Evolutionary conservation across 2,329 filamentous ascomycete genomes (phyloP).

Genomic region (Penicillium rolfsii): DNA sequence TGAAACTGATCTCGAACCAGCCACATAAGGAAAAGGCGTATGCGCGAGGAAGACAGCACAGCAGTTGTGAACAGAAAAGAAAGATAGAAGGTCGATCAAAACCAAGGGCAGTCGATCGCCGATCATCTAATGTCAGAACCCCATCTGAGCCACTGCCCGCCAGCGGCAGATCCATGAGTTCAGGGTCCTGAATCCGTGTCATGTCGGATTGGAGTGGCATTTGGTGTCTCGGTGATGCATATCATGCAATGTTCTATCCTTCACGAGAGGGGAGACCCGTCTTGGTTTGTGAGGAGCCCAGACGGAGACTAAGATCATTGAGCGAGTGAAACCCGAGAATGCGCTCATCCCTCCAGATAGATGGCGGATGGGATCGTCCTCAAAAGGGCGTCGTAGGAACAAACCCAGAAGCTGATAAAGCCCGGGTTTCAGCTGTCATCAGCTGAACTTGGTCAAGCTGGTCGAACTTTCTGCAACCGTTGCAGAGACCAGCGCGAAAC

Average conservation of each 20-base stretch:
- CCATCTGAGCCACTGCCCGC: conserved; percentile 31
- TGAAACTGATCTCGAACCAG: conserved; percentile 4
- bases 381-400: background rate
- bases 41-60: conserved; percentile 18
- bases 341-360: background rate
- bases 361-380: background rate
- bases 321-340: conserved; percentile 5
- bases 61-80: conserved; percentile 4
- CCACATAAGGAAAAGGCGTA: conserved; percentile 15
- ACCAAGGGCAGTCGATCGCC: conserved; percentile 21
- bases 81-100: conserved; percentile 3
- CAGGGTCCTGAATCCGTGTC: conserved; percentile 11
- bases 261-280: conserved; percentile 21
- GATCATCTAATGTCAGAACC: conserved; percentile 22
- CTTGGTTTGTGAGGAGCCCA: conserved; percentile 5
- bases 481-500: background rate
- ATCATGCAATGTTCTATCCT: conserved; percentile 31
- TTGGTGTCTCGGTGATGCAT: background rate
- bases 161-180: conserved; percentile 31
- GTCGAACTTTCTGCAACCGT: background rate
- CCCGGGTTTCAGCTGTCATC: too few species aligned
- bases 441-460: background rate
- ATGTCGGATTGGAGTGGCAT: background rate
- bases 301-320: conserved; percentile 2
- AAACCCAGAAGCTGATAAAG: background rate